Evolutionary conservation across 202 grass and related monocot species (phyloP).

Genomic region (Digitaria exilis): DNA sequence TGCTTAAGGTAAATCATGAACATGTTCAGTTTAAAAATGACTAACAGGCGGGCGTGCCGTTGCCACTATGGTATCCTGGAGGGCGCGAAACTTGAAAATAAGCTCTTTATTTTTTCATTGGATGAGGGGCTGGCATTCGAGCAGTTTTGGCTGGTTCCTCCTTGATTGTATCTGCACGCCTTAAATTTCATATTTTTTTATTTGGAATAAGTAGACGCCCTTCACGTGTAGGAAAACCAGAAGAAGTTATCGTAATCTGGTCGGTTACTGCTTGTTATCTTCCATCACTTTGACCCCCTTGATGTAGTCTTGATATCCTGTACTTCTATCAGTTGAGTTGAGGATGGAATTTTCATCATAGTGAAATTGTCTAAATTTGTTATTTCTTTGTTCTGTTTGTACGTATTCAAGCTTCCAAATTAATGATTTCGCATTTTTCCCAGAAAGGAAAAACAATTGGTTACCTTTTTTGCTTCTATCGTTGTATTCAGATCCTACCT

Average conservation of each 20-base stretch:
- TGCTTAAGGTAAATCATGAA: not conserved
- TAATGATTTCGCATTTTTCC: not conserved
- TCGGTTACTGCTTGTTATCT: not conserved
- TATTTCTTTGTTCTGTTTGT: not conserved
- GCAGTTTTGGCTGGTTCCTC: not conserved
- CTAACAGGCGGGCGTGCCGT: not conserved
- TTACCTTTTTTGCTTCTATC: not conserved
- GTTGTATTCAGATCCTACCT: not conserved
- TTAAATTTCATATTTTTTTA: not conserved
- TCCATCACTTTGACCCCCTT: not conserved
- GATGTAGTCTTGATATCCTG: not conserved
- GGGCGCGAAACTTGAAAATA: not conserved
- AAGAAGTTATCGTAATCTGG: not conserved
- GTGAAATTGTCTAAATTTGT: constrained; percentile 4
- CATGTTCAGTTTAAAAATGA: not conserved
- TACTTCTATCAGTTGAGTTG: not conserved
- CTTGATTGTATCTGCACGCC: not conserved
- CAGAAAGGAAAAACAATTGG: not conserved
- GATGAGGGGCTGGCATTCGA: not conserved
- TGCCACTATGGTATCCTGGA: not conserved
- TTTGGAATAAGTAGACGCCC: not conserved
- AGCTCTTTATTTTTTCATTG: not conserved
- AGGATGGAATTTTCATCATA: not conserved
- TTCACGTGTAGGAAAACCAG: constrained; percentile 19
- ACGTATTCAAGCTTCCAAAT: not conserved